These are phyloP conservation scores for Guyanaporus albipodus DNA, from an alignment of 768 basidiomycete genomes.

Conservation along the genomic window DNA sequence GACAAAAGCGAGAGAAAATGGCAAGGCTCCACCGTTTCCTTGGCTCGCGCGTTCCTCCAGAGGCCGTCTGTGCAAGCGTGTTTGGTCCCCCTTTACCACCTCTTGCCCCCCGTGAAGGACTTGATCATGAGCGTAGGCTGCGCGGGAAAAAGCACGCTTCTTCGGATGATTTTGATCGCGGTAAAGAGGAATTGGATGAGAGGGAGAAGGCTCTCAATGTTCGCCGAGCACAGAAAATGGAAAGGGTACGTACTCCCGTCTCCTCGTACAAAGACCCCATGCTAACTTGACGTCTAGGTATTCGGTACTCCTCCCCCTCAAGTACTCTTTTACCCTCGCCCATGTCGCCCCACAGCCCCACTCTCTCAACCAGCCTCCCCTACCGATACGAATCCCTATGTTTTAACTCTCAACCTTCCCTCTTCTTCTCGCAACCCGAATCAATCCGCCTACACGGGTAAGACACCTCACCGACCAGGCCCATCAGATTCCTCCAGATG, in stretches of 20 bases:
- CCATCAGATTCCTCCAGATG: constrained; percentile 61
- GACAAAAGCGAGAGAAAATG: constrained; percentile 69
- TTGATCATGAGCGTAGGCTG: constrained; percentile 38
- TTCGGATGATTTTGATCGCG: constrained; percentile 54
- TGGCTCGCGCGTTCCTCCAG: constrained; percentile 73
- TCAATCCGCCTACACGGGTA: constrained; percentile 46
- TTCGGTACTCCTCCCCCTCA: constrained; percentile 82
- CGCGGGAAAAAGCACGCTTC: constrained; percentile 45
- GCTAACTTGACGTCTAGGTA: constrained; percentile 43
- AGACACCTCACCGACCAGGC: constrained; percentile 46
- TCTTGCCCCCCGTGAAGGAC: constrained; percentile 27
- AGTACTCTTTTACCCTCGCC: constrained; percentile 68
- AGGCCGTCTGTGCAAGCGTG: constrained; percentile 56
- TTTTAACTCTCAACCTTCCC: constrained; percentile 20
- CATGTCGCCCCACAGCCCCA: constrained; percentile 34
- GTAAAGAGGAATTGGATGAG: constrained; percentile 67
- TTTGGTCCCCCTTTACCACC: constrained; percentile 31
- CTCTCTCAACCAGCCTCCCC: constrained; percentile 29
- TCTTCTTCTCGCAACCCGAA: constrained; percentile 40
- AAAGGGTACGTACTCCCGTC: constrained; percentile 51
- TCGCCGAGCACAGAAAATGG: constrained; percentile 80
- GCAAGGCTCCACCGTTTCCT: constrained; percentile 83
- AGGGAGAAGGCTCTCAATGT: constrained; percentile 79
- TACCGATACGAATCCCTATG: constrained; percentile 12
- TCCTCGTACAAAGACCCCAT: not conserved